Percentiles rank a stretch among this genome's conserved stretches.
phyloP scores from a whole-genome alignment of 805 yeast genomes.

The Kluyveromyces starmeri region DNA sequence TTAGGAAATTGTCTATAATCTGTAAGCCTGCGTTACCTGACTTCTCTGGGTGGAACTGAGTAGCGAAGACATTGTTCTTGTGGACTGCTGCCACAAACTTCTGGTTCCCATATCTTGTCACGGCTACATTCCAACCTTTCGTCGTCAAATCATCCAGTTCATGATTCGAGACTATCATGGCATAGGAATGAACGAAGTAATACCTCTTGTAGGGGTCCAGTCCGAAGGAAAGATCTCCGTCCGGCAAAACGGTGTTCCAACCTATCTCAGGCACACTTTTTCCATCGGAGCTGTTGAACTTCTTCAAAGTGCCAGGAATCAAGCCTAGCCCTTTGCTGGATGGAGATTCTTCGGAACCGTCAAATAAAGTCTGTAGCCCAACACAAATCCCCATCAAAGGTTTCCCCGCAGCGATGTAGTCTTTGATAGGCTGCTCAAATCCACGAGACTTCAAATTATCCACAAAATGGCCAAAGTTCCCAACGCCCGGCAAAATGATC shows the following conservation, averaged over 20 bases:
- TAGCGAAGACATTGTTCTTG: conserved; percentile 77
- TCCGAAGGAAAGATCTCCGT: conserved; percentile 41
- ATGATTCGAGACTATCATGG: conserved; percentile 49
- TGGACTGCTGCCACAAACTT: conserved; percentile 74
- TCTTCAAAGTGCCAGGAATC: conserved; percentile 43
- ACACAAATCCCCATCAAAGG: conserved; percentile 97
- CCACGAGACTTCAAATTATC: conserved; percentile 52
- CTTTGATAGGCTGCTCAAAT: conserved; percentile 54
- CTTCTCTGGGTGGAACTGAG: conserved; percentile 99
- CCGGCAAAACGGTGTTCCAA: conserved; percentile 56
- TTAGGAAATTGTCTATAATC: conserved; percentile 64
- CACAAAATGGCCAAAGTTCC: conserved; percentile 92
- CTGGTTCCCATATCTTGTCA: conserved; percentile 68
- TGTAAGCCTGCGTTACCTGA: conserved; percentile 85
- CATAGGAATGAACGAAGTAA: conserved; percentile 93
- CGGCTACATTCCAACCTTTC: conserved; percentile 64
- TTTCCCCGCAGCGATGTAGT: conserved; percentile 66
- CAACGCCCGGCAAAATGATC: conserved; percentile 91
- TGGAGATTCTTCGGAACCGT: conserved; percentile 67
- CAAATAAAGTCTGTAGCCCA: conserved; percentile 81
- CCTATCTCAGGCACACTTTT: conserved; percentile 97
- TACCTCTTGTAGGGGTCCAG: conserved; percentile 62
- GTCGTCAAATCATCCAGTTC: conserved; percentile 27
- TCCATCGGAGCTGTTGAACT: conserved; percentile 45
- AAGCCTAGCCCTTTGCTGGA: conserved; percentile 52